Conservation (phyloP, 176 grass and related monocot species). For the Carex pumila region DNA sequence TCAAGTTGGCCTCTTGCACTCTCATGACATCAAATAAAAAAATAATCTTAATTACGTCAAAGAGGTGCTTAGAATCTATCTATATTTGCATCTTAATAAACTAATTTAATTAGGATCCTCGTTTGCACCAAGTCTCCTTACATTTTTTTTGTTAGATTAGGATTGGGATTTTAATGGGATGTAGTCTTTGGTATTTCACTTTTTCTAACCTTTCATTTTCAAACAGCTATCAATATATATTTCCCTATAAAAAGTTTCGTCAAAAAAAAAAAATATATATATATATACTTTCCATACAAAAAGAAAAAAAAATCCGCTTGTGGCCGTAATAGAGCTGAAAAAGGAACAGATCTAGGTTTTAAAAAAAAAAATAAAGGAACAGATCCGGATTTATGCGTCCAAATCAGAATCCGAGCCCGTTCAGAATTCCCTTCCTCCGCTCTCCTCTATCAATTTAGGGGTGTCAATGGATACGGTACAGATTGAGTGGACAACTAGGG, state of each 20-base stretch:
- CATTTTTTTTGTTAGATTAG: neutral
- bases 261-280: neutral
- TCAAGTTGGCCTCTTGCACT: neutral
- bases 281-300: neutral
- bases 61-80: neutral
- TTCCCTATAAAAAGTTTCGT: neutral
- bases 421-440: no score
- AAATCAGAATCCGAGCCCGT: no score
- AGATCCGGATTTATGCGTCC: no score
- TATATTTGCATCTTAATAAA: neutral
- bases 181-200: neutral
- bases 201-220: neutral
- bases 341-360: no score
- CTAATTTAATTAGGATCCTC: neutral
- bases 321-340: neutral
- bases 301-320: neutral
- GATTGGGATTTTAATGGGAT: neutral
- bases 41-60: neutral
- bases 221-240: neutral
- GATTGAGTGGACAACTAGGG: no score
- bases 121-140: neutral
- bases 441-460: no score
- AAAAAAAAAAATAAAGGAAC: no score
- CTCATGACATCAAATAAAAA: neutral
- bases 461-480: no score